Conservation (phyloP, 108 stramenopile species). For the Cyclotella sp. region DNA sequence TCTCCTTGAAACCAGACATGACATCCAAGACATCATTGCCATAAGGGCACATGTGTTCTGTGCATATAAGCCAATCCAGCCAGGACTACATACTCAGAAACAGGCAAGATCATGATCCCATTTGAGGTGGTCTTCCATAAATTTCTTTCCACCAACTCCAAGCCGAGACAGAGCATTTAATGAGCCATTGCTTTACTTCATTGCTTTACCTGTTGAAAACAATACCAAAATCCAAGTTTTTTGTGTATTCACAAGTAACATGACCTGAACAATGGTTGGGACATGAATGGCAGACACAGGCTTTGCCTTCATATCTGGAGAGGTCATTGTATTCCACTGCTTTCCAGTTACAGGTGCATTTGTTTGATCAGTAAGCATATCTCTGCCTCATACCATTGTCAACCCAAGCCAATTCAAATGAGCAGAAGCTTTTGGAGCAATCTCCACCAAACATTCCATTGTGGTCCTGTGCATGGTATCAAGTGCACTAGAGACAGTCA, state of each 20-base stretch:
- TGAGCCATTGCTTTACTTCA: slow-evolving; percentile 61
- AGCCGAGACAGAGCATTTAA: slow-evolving; percentile 49
- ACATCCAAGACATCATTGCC: slow-evolving; percentile 80
- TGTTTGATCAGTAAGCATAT: slow-evolving; percentile 77
- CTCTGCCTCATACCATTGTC: slow-evolving; percentile 55
- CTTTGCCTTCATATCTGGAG: slow-evolving; percentile 65
- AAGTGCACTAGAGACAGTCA: slow-evolving; percentile 56
- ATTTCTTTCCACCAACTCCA: slow-evolving; percentile 51
- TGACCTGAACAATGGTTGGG: slow-evolving; percentile 71
- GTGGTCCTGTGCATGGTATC: slow-evolving; percentile 78
- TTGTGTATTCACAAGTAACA: slow-evolving; percentile 66
- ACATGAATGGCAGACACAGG: slow-evolving; percentile 57
- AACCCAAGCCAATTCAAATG: slow-evolving; percentile 60
- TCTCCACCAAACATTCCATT: slow-evolving; percentile 67
- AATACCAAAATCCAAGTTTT: slow-evolving; percentile 56
- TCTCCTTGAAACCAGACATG: slow-evolving; percentile 47
- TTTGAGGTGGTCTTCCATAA: slow-evolving; percentile 16
- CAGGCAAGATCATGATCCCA: slow-evolving; percentile 79
- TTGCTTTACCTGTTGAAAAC: slow-evolving; percentile 61
- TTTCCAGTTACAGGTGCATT: slow-evolving; percentile 68
- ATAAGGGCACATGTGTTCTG: slow-evolving; percentile 69
- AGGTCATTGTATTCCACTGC: slow-evolving; percentile 67
- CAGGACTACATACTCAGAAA: slow-evolving; percentile 76
- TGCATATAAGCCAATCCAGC: slow-evolving; percentile 74
- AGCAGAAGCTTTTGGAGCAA: slow-evolving; percentile 75